Evolutionary conservation across 2,329 filamentous ascomycete species (phyloP), one percentile per base, ranked within the genome.

Genomic region (Alternaria gansuensis): DNA sequence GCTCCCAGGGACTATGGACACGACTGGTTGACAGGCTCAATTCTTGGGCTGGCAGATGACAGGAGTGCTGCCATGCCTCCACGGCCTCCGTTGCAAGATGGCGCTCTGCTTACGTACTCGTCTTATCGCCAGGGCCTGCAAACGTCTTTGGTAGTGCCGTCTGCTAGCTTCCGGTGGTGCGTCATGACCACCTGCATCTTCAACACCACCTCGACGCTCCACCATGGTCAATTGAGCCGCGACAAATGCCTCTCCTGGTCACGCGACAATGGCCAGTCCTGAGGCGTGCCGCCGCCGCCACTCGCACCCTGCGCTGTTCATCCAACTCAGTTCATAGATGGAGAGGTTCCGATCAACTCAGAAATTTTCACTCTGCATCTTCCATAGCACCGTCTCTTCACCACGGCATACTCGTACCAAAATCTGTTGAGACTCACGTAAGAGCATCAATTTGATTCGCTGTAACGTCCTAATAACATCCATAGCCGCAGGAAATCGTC

Each of bases 231-330:
- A 71, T 65, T 74, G 70, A 70, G 34, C 59, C 45, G 49, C 64
- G 58, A 63, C 69, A 60, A 61, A 75, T 76, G 73, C 66, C 65
- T 70, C 69, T 63, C 54, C 57, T 69, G 70, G 65, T 65, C 58
- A 57, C 67, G 41, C 71, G 65, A 54, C 67, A 63, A 71, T 75
- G 71, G 57, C 67, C 63, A 55, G 61, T 67, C 62, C 49, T 67
- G 65, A 56, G 66, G 50, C 60, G 55, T 45, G 50, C 64, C 48
- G 60, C 54, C 40, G 54, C 53, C 29, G 58, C 63, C 37, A 43
- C 54, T 29, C 26, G 48, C 21, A 24, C 53, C 10, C 44, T 60
- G 36, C 45, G 31, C 43, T 52, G 59, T 36, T 14, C 21, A 33
- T n/a, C 31, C 23, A 33, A 23, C 44, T 34, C 14, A 48, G 9